Evolutionary conservation across 148 eudicot species (phyloP), one percentile per base, ranked within the genome.

Genomic region (Cornus florida): DNA sequence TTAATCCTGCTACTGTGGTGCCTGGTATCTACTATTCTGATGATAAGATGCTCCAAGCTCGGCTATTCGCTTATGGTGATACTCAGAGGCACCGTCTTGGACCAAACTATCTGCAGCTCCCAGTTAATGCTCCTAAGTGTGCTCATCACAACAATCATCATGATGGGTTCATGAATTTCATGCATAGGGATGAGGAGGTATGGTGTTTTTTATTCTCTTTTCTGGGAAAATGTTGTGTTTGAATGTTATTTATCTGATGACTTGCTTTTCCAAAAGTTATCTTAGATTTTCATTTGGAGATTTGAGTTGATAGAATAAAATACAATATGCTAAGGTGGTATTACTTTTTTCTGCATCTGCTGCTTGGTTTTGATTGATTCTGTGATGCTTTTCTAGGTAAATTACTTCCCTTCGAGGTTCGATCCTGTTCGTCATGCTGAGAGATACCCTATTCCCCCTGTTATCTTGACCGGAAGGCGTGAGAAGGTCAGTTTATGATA

Each of bases 121-220:
- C 98, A 2, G 96, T 77, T 69, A 95, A 95, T 87, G 94, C 98
- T 20, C 98, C 98, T 69, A 95, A 95, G 86, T 84, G 86, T 77
- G 86, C 96, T 76, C 96, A 95, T 82, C 97, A 93, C 87, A 95
- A 95, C 87, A 93, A 95, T 88, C 98, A 95, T 80, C 88, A 90
- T 83, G 98, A 95, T 0, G 98, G 98, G 24, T 84, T 84, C 82
- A 95, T 95, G 97, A 95, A 95, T 86, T 93, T 95, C 75, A 90
- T 95, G 98, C 97, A 93, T 86, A 88, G 98, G 84, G 94, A 95
- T 89, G 98, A 95, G 88, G 98, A 95, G 97, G 98, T 92, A 90
- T 67, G 50, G 6, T 33, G 6, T 20, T 83, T 70, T 6, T 20
- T 2, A 64, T 31, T 57, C n/a, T 66, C 23, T 76, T 65, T 39